Percentiles rank a stretch among this genome's conserved stretches.
phyloP scores from a whole-genome alignment of 1,284 basidiomycete species.

The Marasmius sp. region DNA sequence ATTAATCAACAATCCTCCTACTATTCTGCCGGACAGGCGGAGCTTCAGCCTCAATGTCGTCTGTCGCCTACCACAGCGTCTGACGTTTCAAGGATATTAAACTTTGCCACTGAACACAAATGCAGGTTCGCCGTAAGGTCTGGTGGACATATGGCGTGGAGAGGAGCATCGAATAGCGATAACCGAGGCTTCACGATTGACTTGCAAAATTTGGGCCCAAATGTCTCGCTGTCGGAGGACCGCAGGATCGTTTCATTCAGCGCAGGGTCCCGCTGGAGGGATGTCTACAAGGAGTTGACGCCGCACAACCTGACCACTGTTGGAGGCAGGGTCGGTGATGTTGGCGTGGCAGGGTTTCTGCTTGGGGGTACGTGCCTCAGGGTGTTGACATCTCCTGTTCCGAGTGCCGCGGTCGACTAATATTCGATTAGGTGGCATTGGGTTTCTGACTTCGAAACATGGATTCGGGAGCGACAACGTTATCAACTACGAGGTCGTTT shows the following conservation, averaged over 20 bases:
- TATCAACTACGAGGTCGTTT: constrained; percentile 22
- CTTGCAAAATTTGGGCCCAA: constrained; percentile 6
- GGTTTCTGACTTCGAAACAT: constrained; percentile 18
- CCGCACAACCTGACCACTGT: constrained; percentile 21
- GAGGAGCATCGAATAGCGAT: constrained; percentile 18
- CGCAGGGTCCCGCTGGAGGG: constrained; percentile 16
- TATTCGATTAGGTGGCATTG: constrained; percentile 18
- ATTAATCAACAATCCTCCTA: constrained; percentile 13
- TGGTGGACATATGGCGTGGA: constrained; percentile 18
- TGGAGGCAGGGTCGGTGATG: constrained; percentile 34
- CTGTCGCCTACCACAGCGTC: constrained; percentile 10
- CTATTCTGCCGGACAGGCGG: constrained; percentile 14
- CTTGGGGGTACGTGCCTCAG: constrained; percentile 28
- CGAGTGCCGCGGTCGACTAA: not conserved
- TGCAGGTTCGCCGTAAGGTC: constrained; percentile 16
- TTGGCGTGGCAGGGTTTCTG: constrained; percentile 34
- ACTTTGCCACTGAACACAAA: constrained; percentile 2
- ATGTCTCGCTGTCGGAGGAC: constrained; percentile 12
- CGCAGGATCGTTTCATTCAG: constrained; percentile 13
- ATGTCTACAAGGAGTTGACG: constrained; percentile 16
- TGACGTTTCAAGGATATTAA: constrained; percentile 15
- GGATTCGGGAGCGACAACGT: constrained; percentile 23
- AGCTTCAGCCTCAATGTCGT: constrained; percentile 12
- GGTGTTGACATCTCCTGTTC: not conserved
- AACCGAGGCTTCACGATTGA: constrained; percentile 18